Conservation (phyloP, 2,329 filamentous ascomycete species). For the Epichloe hybrida region DNA sequence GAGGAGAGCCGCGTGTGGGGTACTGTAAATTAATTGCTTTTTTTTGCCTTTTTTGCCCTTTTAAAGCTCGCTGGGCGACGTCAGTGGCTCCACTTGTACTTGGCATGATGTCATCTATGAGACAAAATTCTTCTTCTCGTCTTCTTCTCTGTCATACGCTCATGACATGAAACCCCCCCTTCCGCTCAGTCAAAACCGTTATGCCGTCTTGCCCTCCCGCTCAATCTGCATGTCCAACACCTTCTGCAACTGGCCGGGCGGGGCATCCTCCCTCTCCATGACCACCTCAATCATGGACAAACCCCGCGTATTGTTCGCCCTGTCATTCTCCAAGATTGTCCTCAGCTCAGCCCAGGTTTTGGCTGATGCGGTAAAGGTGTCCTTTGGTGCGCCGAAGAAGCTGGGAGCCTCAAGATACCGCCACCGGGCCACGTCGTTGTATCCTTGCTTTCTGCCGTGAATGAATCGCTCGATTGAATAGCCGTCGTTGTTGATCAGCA, state of each 20-base stretch:
- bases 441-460: slow-evolving; percentile 36
- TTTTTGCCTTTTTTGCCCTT: too few relatives aligned
- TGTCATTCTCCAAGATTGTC: background rate
- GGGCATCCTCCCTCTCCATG: slow-evolving; percentile 7
- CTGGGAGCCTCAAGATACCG: slow-evolving; percentile 32
- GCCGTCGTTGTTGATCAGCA: slow-evolving; percentile 45
- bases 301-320: background rate
- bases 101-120: background rate
- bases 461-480: slow-evolving; percentile 47
- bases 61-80: too few relatives aligned
- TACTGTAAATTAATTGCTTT: too few relatives aligned
- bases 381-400: slow-evolving; percentile 30
- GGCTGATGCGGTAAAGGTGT: slow-evolving; percentile 5
- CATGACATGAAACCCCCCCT: background rate
- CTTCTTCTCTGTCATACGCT: background rate
- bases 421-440: slow-evolving; percentile 44
- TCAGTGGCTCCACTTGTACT: background rate
- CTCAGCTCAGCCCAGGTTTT: slow-evolving; percentile 5
- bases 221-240: slow-evolving; percentile 5
- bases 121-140: background rate
- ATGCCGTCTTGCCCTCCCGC: background rate
- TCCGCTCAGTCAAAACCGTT: background rate
- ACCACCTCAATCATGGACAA: slow-evolving; percentile 7
- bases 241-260: slow-evolving; percentile 2
- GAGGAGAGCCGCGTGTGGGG: too few relatives aligned